Base-by-base conservation (phyloP, 331 rosid genomes). In the Quercus tomentella region DNA sequence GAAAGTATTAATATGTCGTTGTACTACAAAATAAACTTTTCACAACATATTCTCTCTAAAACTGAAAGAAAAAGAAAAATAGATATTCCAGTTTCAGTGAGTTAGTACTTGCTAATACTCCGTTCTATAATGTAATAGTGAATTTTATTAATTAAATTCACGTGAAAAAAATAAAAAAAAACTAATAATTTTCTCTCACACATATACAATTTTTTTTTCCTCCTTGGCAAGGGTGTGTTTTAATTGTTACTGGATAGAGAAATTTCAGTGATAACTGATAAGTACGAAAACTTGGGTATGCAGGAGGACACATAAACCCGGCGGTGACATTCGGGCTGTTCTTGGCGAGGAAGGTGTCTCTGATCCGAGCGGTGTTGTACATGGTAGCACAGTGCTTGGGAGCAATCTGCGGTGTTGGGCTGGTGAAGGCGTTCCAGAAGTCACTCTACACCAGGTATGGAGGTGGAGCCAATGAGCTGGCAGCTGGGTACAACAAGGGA, bases 301-400 rank as follows among this genome's bases (percentile, higher is more conserved):
- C 79, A 92, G 98, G 98, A 67, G 98, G 98, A 33, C 98, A 94
- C 80, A 94, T 94, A 0, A 94, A 94, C 74, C 98, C 97, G 0
- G 97, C 98, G 0, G 98, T 94, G 85, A 94, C 98, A 0, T 85
- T 94, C 49, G 98, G 98, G 66, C 82, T 94, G 77, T 88, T 94
- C 43, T 11, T 94, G 73, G 98, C 87, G 0, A 77, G 94, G 4
- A 94, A 94, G 86, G 89, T 94, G 82, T 94, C 98, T 0, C 76
- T 94, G 17, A 22, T 87, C 3, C 81, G 98, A 80, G 93, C 98
- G 2, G 15, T 94, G n/a, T 16, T 94, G 41, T 94, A 94, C 86
- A 94, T 94, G 4, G 11, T 89, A 4, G 97, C 91, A 16, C 98
- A 94, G 84, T 83, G 82, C n/a, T 79, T 82, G 6, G 98, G 98